Evolutionary conservation across 2,329 filamentous ascomycete genomes (phyloP).

Genomic region (Daldinia sp.): DNA sequence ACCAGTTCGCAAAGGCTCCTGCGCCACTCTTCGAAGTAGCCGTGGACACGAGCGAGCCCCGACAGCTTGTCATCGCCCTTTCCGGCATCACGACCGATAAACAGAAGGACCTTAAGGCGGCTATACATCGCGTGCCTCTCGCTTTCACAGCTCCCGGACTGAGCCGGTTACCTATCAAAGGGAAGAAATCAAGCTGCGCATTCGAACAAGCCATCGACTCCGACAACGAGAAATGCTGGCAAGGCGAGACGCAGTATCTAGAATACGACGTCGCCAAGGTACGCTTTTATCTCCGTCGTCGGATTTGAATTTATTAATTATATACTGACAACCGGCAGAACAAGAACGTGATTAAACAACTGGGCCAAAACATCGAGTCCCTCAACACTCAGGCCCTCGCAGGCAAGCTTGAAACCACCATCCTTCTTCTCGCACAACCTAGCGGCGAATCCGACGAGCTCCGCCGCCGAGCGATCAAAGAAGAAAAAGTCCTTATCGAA

Average conservation of each 20-base stretch:
- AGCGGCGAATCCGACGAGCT: constrained; percentile 55
- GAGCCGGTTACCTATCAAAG: constrained; percentile 59
- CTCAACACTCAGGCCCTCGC: constrained; percentile 60
- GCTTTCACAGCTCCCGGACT: constrained; percentile 62
- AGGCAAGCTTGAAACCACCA: constrained; percentile 67
- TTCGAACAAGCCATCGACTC: constrained; percentile 47
- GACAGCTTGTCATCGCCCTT: constrained; percentile 70
- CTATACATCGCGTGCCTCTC: constrained; percentile 56
- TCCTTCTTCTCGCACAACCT: constrained; percentile 66
- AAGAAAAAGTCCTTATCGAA: constrained; percentile 60
- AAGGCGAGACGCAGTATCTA: constrained; percentile 50
- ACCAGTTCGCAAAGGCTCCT: constrained; percentile 68
- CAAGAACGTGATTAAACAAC: constrained; percentile 56
- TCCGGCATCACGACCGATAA: constrained; percentile 66
- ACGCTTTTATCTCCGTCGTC: constrained; percentile 6
- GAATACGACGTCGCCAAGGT: constrained; percentile 50
- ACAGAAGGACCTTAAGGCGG: constrained; percentile 57
- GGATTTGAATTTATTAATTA: not conserved
- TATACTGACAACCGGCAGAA: constrained; percentile 53
- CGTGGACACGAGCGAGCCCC: constrained; percentile 53
- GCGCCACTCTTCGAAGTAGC: constrained; percentile 63
- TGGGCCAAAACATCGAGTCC: constrained; percentile 60
- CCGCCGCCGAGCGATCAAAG: constrained; percentile 58
- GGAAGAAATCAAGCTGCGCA: constrained; percentile 58
- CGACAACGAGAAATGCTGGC: constrained; percentile 47